Percentiles rank a stretch among this genome's conserved stretches.
phyloP scores from a whole-genome alignment of 257 asterid species.

The Datura wrightii region DNA sequence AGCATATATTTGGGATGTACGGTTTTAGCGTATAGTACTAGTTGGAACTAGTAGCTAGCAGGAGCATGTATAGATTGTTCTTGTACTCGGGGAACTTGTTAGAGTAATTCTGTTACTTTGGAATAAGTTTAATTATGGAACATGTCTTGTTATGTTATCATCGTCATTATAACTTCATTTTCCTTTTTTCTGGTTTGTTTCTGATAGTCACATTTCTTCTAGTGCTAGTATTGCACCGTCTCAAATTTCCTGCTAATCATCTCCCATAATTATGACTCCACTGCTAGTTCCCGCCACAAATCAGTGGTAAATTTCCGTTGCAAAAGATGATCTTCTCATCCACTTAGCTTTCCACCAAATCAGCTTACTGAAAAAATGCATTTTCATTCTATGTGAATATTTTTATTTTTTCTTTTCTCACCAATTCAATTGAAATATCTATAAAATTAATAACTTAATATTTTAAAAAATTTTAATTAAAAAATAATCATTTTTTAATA shows the following conservation, averaged over 20 bases:
- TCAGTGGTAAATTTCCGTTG: too few species aligned
- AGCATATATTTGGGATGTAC: neutral
- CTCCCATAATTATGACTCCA: neutral
- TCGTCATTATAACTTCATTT: neutral
- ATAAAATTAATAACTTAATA: too few species aligned
- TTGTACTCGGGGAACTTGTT: neutral
- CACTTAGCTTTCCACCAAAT: too few species aligned
- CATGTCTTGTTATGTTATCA: neutral
- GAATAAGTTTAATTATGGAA: constrained; percentile 1
- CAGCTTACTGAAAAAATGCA: too few species aligned
- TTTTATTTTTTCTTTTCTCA: too few species aligned
- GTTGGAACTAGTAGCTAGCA: neutral
- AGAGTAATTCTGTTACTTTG: neutral
- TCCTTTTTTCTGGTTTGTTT: neutral
- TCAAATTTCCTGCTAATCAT: neutral
- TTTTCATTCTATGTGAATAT: too few species aligned
- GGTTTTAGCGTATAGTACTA: neutral
- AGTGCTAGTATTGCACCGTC: neutral
- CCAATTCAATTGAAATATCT: too few species aligned
- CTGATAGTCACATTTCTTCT: neutral
- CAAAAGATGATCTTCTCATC: too few species aligned
- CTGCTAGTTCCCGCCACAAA: too few species aligned
- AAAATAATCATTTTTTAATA: too few species aligned
- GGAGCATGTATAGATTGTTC: neutral
- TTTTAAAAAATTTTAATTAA: too few species aligned